Conservation (phyloP, 306 rosid genomes). For the Trifolium fragiferum region DNA sequence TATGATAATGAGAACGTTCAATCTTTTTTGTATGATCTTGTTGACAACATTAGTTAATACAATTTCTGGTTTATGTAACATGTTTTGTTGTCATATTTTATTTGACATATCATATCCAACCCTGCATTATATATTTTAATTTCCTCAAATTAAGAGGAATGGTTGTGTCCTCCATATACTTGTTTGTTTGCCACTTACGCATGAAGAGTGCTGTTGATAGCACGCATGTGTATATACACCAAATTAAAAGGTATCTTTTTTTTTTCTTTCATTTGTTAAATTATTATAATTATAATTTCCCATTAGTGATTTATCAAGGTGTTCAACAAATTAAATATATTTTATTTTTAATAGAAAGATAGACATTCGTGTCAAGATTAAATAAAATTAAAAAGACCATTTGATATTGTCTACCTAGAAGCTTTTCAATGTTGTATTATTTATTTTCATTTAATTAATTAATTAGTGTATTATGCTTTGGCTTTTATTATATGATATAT, state of each 20-base stretch:
- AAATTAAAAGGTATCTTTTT: constrained; percentile 20
- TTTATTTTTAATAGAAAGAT: not conserved
- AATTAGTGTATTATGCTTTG: not conserved
- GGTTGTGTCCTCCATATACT: constrained; percentile 41
- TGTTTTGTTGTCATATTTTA: not conserved
- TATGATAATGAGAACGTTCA: no score
- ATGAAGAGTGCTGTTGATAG: constrained; percentile 40
- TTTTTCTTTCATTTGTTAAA: constrained; percentile 33
- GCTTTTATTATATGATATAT: constrained; percentile 18
- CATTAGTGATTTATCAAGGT: constrained; percentile 18
- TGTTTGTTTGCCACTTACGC: constrained; percentile 67
- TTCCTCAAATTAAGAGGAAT: constrained; percentile 47
- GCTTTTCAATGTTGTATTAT: not conserved
- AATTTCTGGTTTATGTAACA: not conserved
- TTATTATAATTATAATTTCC: constrained; percentile 37
- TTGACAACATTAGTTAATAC: not conserved
- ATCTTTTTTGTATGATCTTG: not conserved
- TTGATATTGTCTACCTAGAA: not conserved
- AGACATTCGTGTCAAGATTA: not conserved
- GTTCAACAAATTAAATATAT: constrained; percentile 6
- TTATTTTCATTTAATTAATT: not conserved
- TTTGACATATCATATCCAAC: not conserved
- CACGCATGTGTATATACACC: constrained; percentile 4
- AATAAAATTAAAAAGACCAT: not conserved
- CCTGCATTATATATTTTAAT: not conserved